Evolutionary conservation across 768 basidiomycete genomes (phyloP).

Genomic region (Lactifluus piperatus): DNA sequence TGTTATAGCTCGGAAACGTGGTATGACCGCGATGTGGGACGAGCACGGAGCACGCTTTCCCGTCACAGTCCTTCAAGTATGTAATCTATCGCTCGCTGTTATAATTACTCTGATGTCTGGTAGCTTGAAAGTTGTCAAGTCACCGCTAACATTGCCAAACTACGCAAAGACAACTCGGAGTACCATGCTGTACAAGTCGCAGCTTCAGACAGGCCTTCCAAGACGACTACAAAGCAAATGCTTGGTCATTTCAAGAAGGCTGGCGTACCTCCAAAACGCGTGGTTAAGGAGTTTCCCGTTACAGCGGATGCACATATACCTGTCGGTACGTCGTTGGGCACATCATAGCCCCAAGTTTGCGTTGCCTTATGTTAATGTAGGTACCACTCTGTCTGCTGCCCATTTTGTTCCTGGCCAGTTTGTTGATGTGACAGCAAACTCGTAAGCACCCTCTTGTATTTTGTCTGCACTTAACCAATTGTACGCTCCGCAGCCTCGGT

Average conservation of each 20-base stretch:
- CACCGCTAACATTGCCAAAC: conserved; percentile 63
- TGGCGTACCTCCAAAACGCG: conserved; percentile 70
- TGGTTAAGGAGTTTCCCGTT: conserved; percentile 83
- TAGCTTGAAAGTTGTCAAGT: conserved; percentile 88
- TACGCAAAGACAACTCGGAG: conserved; percentile 55
- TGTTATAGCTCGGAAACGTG: conserved; percentile 88
- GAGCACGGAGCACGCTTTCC: conserved; percentile 80
- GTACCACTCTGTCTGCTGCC: conserved; percentile 80
- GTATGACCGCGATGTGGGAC: conserved; percentile 93
- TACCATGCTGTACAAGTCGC: conserved; percentile 95
- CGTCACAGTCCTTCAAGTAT: conserved; percentile 90
- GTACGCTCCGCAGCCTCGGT: conserved; percentile 55
- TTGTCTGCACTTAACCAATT: not conserved
- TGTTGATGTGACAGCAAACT: conserved; percentile 85
- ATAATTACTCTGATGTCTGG: not conserved
- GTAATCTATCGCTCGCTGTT: conserved; percentile 15
- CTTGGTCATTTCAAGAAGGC: conserved; percentile 85
- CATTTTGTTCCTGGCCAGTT: conserved; percentile 98
- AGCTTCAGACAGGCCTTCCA: conserved; percentile 62
- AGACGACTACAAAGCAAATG: conserved; percentile 71
- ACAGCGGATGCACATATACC: conserved; percentile 85
- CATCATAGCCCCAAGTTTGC: not conserved
- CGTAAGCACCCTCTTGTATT: conserved; percentile 44
- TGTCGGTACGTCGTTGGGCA: conserved; percentile 50
- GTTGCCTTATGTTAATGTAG: conserved; percentile 31